Conservation (phyloP, 345 rosid species). For the Arabis alpina region DNA sequence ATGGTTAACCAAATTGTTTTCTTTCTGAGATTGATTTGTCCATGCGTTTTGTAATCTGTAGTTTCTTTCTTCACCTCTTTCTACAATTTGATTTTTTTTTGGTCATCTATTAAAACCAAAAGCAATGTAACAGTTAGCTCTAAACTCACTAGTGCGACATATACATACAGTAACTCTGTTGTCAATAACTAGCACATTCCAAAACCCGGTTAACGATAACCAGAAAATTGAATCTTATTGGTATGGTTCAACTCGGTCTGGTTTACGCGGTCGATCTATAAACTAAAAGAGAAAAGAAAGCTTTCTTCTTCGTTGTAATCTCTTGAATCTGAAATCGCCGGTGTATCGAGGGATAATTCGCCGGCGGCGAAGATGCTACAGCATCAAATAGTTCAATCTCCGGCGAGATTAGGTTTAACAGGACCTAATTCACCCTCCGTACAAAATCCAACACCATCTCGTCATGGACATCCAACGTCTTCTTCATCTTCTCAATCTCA, state of each 20-base stretch:
- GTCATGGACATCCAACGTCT: slow-evolving; percentile 53
- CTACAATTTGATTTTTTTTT: slow-evolving; percentile 7
- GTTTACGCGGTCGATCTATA: background rate
- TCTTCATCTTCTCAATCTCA: slow-evolving; percentile 47
- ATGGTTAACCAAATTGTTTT: slow-evolving; percentile 23
- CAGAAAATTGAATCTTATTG: background rate
- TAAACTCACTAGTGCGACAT: background rate
- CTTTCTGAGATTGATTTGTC: slow-evolving; percentile 8
- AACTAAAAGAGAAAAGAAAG: background rate
- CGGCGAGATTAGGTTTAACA: slow-evolving; percentile 84
- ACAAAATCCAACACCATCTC: slow-evolving; percentile 66
- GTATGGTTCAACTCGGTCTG: background rate
- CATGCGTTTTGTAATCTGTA: slow-evolving; percentile 31
- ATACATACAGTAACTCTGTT: background rate
- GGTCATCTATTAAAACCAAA: slow-evolving; percentile 26
- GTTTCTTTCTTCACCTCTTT: background rate
- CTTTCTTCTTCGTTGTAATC: background rate
- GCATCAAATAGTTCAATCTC: slow-evolving; percentile 81
- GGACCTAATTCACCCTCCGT: slow-evolving; percentile 79
- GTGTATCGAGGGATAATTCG: background rate
- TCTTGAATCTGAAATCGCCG: background rate
- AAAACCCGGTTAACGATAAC: slow-evolving; percentile 10
- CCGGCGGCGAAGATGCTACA: slow-evolving; percentile 64
- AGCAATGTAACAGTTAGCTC: slow-evolving; percentile 1
- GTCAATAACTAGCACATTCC: background rate